Evolutionary conservation across 2,329 filamentous ascomycete species (phyloP), one percentile per base, ranked within the genome.

Genomic region (Aureobasidium vineae): DNA sequence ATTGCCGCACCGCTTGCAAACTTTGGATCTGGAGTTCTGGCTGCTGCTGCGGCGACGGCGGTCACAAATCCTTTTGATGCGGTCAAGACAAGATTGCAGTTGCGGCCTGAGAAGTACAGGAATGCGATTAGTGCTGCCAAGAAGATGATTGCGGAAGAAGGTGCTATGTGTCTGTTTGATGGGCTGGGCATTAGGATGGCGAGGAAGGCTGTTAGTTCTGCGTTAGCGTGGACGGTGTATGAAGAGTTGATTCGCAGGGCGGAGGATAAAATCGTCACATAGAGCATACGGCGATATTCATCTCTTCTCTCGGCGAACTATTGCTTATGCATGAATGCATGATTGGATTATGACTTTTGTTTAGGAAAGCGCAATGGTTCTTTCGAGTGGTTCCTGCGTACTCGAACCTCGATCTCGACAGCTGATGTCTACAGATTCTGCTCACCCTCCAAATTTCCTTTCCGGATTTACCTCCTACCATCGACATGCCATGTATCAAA

Each of bases 51-150:
- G 36, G 96, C 92, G 65, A 97, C 93, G 0, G 88, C 89, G 4
- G 83, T 98, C 43, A 97, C 95, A 10, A 99, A 99, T 76, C 95
- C 95, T 0, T 98, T 98, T 73, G 95, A 99, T 78, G 92, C 92
- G 0, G 88, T 98, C 77, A 99, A 99, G 81, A 99, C 95, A 26
- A 83, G 95, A 59, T 87, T 99, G 71, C 95, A 99, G 79, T 83
- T 99, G 40, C 91, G 96, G 81, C 95, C 95, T 3, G 82, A 82
- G 7, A 84, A 86, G 66, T 99, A 98, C 75, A 83, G 84, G 40
- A 97, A 98, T 73, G 91, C 94, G 84, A 77, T 90, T 70, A 87
- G 90, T 69, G 92, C 93, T 0, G 87, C 85, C 47, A 85, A 82
- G 73, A 84, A 87, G 74, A 97, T 99, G 90, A 76, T 98, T 4